Conservation (phyloP, 2,329 filamentous ascomycete genomes). For the Colletotrichum lupini region DNA sequence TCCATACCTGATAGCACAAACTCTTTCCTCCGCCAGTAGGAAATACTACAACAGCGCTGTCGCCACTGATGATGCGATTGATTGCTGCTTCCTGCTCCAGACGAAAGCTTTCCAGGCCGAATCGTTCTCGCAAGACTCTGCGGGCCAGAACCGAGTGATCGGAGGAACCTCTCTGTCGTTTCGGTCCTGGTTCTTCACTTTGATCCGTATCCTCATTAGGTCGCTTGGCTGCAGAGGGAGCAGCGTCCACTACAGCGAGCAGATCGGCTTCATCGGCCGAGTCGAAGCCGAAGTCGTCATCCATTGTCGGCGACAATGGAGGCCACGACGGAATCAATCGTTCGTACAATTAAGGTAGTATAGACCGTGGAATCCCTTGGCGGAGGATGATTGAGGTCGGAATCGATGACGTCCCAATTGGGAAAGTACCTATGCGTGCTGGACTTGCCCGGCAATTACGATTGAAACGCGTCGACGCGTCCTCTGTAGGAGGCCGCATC, state of each 20-base stretch:
- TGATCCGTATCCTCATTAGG: not conserved
- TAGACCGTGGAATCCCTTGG: not conserved
- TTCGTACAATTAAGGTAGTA: not conserved
- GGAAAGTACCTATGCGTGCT: not conserved
- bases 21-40: constrained; percentile 63
- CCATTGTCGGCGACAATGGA: not conserved
- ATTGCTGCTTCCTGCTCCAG: constrained; percentile 59
- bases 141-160: constrained; percentile 34
- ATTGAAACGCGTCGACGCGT: not conserved
- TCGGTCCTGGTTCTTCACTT: not conserved
- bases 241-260: constrained; percentile 8
- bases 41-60: constrained; percentile 57
- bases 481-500: too few species aligned
- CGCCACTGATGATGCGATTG: constrained; percentile 46
- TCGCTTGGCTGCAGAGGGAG: not conserved
- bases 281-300: constrained; percentile 40
- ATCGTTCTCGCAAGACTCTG: constrained; percentile 49
- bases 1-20: constrained; percentile 58
- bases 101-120: constrained; percentile 53
- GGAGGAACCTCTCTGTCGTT: not conserved
- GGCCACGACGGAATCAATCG: not conserved
- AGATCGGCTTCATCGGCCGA: constrained; percentile 35
- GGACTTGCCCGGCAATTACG: not conserved
- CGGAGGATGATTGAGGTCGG: not conserved
- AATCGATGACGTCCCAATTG: constrained; percentile 2